A percentile compares a stretch with the other conserved stretches of the same genome.
phyloP scores from a whole-genome alignment of 1,139 yeast genomes.

The Williopsis jadinii region DNA sequence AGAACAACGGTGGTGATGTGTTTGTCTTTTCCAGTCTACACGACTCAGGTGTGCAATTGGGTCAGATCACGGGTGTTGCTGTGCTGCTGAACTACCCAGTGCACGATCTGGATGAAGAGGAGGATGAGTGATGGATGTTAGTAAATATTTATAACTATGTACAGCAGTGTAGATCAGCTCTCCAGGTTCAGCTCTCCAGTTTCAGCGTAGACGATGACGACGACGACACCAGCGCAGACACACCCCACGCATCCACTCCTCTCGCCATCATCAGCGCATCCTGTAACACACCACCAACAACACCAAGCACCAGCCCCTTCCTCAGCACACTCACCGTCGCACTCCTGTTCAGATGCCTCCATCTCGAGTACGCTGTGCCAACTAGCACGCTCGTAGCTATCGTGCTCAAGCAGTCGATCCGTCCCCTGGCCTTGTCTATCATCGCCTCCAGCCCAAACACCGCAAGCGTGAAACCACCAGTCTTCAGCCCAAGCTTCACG shows the following conservation, averaged over 20 bases:
- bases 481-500: conserved; percentile 36
- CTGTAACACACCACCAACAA: conserved; percentile 55
- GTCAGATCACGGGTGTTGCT: conserved; percentile 88
- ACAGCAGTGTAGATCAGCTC: conserved; percentile 1
- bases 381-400: conserved; percentile 44
- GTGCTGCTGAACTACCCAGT: conserved; percentile 79
- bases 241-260: conserved; percentile 63
- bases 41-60: conserved; percentile 83
- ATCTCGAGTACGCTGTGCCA: conserved; percentile 46
- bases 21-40: conserved; percentile 79
- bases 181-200: neutral
- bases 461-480: conserved; percentile 39
- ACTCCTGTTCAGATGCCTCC: conserved; percentile 35
- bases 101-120: conserved; percentile 74
- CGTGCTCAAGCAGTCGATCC: conserved; percentile 57
- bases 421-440: conserved; percentile 48
- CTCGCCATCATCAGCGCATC: conserved; percentile 49
- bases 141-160: conserved; percentile 2
- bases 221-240: conserved; percentile 13
- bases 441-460: conserved; percentile 58
- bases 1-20: conserved; percentile 69
- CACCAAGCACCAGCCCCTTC: conserved; percentile 53
- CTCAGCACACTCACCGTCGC: conserved; percentile 43
- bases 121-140: conserved; percentile 6
- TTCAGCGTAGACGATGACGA: neutral